Base-by-base conservation (phyloP, 768 basidiomycete species). In the Termitomyces heimii region DNA sequence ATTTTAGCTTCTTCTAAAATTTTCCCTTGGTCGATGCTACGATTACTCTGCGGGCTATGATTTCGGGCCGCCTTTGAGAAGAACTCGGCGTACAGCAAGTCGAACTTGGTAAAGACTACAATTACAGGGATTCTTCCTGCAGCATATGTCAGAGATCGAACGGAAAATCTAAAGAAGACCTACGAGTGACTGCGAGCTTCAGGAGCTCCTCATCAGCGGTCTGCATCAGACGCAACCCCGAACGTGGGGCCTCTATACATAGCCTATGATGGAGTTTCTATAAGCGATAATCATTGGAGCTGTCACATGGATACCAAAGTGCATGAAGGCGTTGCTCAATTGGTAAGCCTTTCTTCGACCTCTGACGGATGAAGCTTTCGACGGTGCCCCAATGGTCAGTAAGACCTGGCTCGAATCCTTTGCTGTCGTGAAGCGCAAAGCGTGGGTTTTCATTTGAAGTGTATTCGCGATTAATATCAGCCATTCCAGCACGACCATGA, bases 381-480 rank as follows among this genome's bases (percentile, higher is more conserved):
- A 54, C 53, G 37, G 24, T 45, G 18, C 14, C 43, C 53, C 53
- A 54, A 26, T 54, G 29, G 3, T 54, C 22, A 35, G 28, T 26
- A 28, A 13, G n/a, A 9, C 43, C 44, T 18, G 53, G 43, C 20
- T 54, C 53, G 20, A 54, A 54, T 1, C 53, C 53, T 26, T 54
- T 45, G 32, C 53, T 54, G 7, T 54, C 54, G 26, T 55, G 54
- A 8, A 55, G 54, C 5, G 26, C n/a, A 26, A 55, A 55, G 18
- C 54, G 35, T 1, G 54, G 45, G 6, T 55, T 55, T 0, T 55
- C 45, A 7, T 26, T 18, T 34, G 54, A 46, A 5, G 43, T 44
- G 12, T 55, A 55, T 18, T 37, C 54, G 18, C 35, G 54, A 35
- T 26, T 24, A 6, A 55, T 55, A 29, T 55, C 35, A 12, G 54